Conservation (phyloP, 2,329 filamentous ascomycete species). For the Ophiostoma quercus region DNA sequence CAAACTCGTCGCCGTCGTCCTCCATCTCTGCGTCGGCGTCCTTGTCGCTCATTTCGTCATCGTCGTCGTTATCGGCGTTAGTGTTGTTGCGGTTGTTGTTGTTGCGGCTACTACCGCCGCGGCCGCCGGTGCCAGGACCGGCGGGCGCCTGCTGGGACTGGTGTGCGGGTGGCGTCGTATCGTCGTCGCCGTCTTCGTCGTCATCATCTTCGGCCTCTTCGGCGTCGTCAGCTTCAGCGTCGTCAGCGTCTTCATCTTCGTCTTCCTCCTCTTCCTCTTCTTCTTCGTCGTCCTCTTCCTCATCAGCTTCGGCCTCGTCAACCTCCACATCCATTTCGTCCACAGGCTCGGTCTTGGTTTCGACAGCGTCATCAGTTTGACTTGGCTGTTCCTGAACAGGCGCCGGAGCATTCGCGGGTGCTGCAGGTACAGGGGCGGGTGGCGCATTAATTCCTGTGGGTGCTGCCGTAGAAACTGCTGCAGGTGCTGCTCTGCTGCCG, state of each 20-base stretch:
- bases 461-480: neutral
- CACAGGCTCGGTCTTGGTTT: neutral
- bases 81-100: neutral
- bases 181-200: slow-evolving; percentile 14
- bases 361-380: neutral
- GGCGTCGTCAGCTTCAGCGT: neutral
- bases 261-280: slow-evolving; percentile 1
- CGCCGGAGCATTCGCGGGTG: neutral
- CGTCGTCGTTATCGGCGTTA: slow-evolving; percentile 9
- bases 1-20: slow-evolving; percentile 55
- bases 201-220: slow-evolving; percentile 15
- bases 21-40: slow-evolving; percentile 49
- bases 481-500: neutral
- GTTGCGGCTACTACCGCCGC: neutral
- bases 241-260: neutral
- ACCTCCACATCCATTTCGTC: slow-evolving; percentile 5
- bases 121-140: neutral
- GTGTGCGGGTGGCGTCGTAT: neutral
- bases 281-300: slow-evolving; percentile 5
- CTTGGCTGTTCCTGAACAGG: neutral
- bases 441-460: too few relatives aligned
- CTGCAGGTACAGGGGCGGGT: neutral
- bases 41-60: slow-evolving; percentile 17
- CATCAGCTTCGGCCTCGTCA: neutral
- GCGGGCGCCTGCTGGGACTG: neutral